Evolutionary conservation across 2,329 filamentous ascomycete species (phyloP).

Genomic region (Septoria petroselini): DNA sequence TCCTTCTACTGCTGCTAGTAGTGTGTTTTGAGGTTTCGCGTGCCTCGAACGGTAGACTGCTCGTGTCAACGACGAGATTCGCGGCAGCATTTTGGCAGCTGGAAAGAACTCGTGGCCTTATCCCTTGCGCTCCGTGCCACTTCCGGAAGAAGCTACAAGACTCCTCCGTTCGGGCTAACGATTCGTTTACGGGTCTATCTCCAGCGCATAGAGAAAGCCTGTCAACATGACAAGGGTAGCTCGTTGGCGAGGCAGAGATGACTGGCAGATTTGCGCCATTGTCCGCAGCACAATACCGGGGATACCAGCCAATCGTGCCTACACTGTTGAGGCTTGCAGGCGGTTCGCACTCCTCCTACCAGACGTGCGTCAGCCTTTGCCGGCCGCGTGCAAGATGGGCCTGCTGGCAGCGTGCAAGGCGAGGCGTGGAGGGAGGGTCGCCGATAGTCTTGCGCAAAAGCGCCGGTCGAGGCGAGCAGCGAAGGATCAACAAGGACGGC

Average conservation of each 20-base stretch:
- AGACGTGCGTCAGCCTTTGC: constrained; percentile 18
- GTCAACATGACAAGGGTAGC: constrained; percentile 21
- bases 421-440: constrained; percentile 8
- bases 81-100: background rate
- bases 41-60: background rate
- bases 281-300: constrained; percentile 17
- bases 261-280: constrained; percentile 26
- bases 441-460: constrained; percentile 6
- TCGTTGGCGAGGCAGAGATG: constrained; percentile 21
- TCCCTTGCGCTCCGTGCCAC: constrained; percentile 11
- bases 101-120: background rate
- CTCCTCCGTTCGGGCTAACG: constrained; percentile 18
- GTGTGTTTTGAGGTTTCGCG: constrained; percentile 6
- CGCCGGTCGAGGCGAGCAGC: constrained; percentile 8
- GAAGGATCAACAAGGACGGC: constrained; percentile 6
- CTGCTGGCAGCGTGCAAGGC: constrained; percentile 12
- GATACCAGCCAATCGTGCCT: constrained; percentile 9
- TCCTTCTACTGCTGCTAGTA: background rate
- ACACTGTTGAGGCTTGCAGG: constrained; percentile 17
- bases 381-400: constrained; percentile 15
- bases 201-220: constrained; percentile 19
- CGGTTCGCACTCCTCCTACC: constrained; percentile 22
- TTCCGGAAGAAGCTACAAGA: constrained; percentile 8
- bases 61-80: background rate
- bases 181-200: constrained; percentile 23